Conservation (phyloP, 2,329 filamentous ascomycete genomes). For the Aspergillus floridensis region DNA sequence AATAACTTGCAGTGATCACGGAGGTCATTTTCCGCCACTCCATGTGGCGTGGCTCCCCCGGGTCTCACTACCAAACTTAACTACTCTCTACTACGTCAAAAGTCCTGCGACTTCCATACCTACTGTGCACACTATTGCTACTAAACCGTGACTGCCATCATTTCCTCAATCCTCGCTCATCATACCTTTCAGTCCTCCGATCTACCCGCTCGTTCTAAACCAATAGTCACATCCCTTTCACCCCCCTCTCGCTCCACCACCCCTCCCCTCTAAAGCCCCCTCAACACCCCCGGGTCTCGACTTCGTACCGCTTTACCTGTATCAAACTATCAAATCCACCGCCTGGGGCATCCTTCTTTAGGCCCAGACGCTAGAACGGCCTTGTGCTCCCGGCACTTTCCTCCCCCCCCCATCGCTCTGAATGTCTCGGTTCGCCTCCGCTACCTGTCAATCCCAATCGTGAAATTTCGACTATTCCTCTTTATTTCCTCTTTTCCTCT, state of each 20-base stretch:
- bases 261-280: slow-evolving; percentile 2
- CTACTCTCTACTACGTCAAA: no score
- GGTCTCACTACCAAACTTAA: slow-evolving; percentile 6
- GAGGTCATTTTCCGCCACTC: slow-evolving; percentile 11
- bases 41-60: slow-evolving; percentile 15
- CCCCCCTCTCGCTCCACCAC: slow-evolving; percentile 5
- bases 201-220: slow-evolving; percentile 18
- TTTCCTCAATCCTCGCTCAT: background rate
- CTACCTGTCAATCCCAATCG: background rate
- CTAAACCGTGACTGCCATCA: slow-evolving; percentile 5
- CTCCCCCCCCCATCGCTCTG: slow-evolving; percentile 6
- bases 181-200: slow-evolving; percentile 5
- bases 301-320: background rate
- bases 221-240: slow-evolving; percentile 12
- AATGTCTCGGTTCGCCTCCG: slow-evolving; percentile 8
- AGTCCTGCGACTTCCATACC: background rate
- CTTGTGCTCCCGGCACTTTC: background rate
- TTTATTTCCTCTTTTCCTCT: background rate
- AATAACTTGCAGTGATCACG: background rate
- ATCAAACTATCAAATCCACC: background rate
- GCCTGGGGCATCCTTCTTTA: background rate
- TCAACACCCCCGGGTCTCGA: background rate
- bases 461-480: background rate
- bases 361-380: background rate
- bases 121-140: background rate